Conservation (phyloP, 1,284 basidiomycete species). For the Grifola frondosa region DNA sequence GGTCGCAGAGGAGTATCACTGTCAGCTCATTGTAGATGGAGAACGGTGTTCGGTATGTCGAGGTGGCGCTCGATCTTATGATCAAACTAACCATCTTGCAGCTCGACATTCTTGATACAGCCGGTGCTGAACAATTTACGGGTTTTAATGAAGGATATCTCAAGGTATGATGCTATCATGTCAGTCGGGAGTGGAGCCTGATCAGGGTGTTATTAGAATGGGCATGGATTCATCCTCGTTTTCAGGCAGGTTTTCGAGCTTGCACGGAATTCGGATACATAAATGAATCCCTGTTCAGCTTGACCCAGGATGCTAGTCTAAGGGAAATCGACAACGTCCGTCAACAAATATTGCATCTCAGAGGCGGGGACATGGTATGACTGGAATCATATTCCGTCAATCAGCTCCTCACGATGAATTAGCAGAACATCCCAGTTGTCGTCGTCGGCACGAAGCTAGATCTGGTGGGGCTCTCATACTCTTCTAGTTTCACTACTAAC, state of each 20-base stretch:
- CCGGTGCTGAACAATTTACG: slow-evolving; percentile 85
- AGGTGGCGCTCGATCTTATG: slow-evolving; percentile 6
- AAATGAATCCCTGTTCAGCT: slow-evolving; percentile 38
- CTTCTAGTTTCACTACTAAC: background rate
- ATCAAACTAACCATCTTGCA: slow-evolving; percentile 27
- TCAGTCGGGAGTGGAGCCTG: no score
- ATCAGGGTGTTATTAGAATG: slow-evolving; percentile 60
- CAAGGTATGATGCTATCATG: slow-evolving; percentile 50
- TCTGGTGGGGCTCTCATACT: slow-evolving; percentile 38
- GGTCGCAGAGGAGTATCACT: slow-evolving; percentile 62
- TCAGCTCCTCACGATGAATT: slow-evolving; percentile 2
- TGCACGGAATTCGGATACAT: background rate
- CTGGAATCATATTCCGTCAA: no score
- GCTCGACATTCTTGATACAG: slow-evolving; percentile 88
- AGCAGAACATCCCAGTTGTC: slow-evolving; percentile 73
- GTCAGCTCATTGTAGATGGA: slow-evolving; percentile 60
- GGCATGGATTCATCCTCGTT: slow-evolving; percentile 78
- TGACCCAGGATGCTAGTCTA: slow-evolving; percentile 77
- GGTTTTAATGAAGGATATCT: slow-evolving; percentile 79
- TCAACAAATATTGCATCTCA: slow-evolving; percentile 79
- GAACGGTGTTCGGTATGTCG: slow-evolving; percentile 38
- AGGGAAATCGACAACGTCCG: slow-evolving; percentile 77
- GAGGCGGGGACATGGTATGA: slow-evolving; percentile 64
- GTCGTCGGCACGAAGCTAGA: slow-evolving; percentile 90
- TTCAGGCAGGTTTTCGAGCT: slow-evolving; percentile 56